phyloP scores from a whole-genome alignment of 371 early-diverging fungal species.

The Apophysomyces sp. region DNA sequence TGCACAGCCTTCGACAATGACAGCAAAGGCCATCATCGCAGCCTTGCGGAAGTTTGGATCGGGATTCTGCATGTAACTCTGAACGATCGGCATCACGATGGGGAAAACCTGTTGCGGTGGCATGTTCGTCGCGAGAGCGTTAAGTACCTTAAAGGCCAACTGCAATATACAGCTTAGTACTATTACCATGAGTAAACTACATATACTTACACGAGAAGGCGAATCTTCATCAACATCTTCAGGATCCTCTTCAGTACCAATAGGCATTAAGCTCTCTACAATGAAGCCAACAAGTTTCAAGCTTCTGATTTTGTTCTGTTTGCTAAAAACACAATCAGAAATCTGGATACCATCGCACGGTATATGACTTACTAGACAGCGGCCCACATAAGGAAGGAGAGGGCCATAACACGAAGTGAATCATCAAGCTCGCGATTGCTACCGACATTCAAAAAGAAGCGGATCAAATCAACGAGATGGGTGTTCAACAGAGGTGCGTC shows the following conservation, averaged over 20 bases:
- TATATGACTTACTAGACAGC: conserved; percentile 66
- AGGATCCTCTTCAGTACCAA: conserved; percentile 82
- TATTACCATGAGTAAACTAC: not conserved
- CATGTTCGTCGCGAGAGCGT: conserved; percentile 76
- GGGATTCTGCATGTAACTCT: conserved; percentile 73
- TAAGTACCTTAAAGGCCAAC: conserved; percentile 69
- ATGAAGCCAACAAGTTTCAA: conserved; percentile 76
- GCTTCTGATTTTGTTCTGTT: conserved; percentile 79
- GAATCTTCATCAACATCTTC: conserved; percentile 86
- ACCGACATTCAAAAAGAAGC: conserved; percentile 75
- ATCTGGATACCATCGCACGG: not conserved
- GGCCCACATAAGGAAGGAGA: conserved; percentile 86
- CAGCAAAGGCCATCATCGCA: conserved; percentile 87
- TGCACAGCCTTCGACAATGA: conserved; percentile 83
- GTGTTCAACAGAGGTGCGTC: conserved; percentile 79
- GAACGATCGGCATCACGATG: conserved; percentile 65
- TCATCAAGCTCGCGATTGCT: conserved; percentile 65
- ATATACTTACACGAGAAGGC: conserved; percentile 64
- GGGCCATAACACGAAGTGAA: conserved; percentile 74
- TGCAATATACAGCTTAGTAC: conserved; percentile 6
- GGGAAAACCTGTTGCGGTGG: conserved; percentile 90
- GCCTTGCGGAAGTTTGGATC: conserved; percentile 79
- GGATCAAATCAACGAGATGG: conserved; percentile 76
- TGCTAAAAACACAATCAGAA: conserved; percentile 33
- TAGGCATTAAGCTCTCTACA: conserved; percentile 77